These are phyloP conservation scores for Hypsizygus marmoreus DNA, from an alignment of 768 basidiomycete genomes.

Conservation along the genomic window DNA sequence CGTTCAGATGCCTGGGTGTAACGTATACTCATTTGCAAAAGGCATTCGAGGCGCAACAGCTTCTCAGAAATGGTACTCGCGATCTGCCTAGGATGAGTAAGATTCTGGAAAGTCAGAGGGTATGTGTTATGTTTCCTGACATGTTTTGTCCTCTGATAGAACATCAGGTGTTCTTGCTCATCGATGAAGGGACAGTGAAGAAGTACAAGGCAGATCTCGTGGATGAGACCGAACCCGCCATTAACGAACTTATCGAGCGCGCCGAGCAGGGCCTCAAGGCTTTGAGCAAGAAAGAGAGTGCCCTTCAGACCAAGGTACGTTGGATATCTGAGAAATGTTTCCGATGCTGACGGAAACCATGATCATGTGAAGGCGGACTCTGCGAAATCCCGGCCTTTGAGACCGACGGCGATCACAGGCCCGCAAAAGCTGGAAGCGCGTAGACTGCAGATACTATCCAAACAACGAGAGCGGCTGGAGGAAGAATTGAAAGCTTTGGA, in stretches of 20 bases:
- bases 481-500: conserved; percentile 61
- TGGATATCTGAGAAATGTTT: too few species aligned
- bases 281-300: conserved; percentile 62
- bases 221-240: conserved; percentile 81
- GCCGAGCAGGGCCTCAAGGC: conserved; percentile 68
- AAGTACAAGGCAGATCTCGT: conserved; percentile 75
- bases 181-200: conserved; percentile 72
- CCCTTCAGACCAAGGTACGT: conserved; percentile 64
- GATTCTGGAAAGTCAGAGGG: conserved; percentile 68
- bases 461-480: conserved; percentile 70
- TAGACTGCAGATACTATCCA: conserved; percentile 61
- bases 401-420: conserved; percentile 48
- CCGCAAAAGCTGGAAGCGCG: conserved; percentile 68
- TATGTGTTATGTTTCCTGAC: conserved; percentile 26
- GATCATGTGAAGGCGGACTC: conserved; percentile 52
- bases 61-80: conserved; percentile 67
- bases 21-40: conserved; percentile 23
- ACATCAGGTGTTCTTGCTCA: conserved; percentile 68
- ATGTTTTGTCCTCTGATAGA: background rate
- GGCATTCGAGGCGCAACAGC: conserved; percentile 68
- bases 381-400: conserved; percentile 45
- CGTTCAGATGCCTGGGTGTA: too few species aligned
- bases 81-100: conserved; percentile 74
- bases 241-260: conserved; percentile 70
- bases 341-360: background rate